A percentile compares a stretch with the other conserved stretches of the same genome.
Conservation (phyloP, 2,329 filamentous ascomycete genomes). For the Xylariaceae sp. region DNA sequence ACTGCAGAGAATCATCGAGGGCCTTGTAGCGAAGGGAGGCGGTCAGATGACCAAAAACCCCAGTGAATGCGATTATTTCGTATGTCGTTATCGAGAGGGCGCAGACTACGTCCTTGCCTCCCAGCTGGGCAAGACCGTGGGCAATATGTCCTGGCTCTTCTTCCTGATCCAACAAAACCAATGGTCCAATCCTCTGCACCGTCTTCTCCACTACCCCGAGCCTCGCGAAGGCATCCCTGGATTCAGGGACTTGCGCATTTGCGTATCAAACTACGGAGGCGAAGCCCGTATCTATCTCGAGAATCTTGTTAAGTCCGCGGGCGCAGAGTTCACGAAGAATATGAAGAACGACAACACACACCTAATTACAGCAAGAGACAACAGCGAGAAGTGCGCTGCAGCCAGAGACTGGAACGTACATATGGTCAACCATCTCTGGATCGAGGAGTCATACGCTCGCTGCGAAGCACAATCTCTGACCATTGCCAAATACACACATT, state of each 20-base stretch:
- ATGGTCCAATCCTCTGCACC: slow-evolving; percentile 80
- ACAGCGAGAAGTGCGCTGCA: slow-evolving; percentile 89
- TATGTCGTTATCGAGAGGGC: slow-evolving; percentile 85
- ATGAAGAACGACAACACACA: slow-evolving; percentile 96
- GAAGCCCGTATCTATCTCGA: slow-evolving; percentile 91
- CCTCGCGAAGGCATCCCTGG: slow-evolving; percentile 73
- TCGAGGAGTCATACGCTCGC: slow-evolving; percentile 94
- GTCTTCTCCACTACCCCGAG: slow-evolving; percentile 85
- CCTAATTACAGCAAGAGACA: slow-evolving; percentile 82
- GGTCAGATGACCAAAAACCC: slow-evolving; percentile 64
- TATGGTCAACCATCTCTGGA: slow-evolving; percentile 92
- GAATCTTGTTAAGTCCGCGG: slow-evolving; percentile 79
- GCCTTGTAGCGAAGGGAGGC: slow-evolving; percentile 67
- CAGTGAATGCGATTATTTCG: slow-evolving; percentile 72
- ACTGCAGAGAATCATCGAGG: slow-evolving; percentile 62
- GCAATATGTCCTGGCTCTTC: slow-evolving; percentile 91
- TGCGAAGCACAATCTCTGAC: slow-evolving; percentile 72
- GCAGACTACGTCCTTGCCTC: slow-evolving; percentile 73
- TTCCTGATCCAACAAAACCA: slow-evolving; percentile 82
- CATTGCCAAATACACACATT: slow-evolving; percentile 75
- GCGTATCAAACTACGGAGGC: slow-evolving; percentile 92
- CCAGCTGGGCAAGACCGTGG: slow-evolving; percentile 74
- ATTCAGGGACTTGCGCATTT: slow-evolving; percentile 74
- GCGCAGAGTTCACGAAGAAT: slow-evolving; percentile 88
- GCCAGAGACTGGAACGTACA: slow-evolving; percentile 89